Base-by-base conservation (phyloP, 1,284 basidiomycete species). In the Tranzscheliella williamsii region DNA sequence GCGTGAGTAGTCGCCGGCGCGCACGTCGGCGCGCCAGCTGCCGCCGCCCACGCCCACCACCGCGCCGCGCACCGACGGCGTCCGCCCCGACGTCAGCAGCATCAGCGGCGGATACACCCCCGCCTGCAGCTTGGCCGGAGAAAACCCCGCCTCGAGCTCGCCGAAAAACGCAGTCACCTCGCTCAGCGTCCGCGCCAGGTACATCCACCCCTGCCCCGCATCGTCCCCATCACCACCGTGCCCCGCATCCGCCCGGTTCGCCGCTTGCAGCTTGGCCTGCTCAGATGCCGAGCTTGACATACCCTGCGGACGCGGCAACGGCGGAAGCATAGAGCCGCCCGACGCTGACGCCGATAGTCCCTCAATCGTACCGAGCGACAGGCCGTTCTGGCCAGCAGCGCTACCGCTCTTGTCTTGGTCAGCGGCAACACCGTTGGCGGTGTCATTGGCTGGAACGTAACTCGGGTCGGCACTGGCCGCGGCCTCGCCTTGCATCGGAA, bases 61-160 rank as follows among this genome's bases (percentile, higher is more conserved):
- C 5, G 70, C 66, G 0, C 75, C 76, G 6, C 73, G 63, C 0
- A 76, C 75, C 2, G 75, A 73, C 1, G 78, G 68, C 7, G 75
- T 73, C 15, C 69, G 55, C 13, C 57, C 62, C 1, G 67, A 70
- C 3, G 73, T 66, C 11, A 78, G 24, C 18, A 78, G 42, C 22
- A 69, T 54, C 12, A 78, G 36, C 5, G 76, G 75, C n/a, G 78
- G 78, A 44, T 78, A 78, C 3, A 8, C 17, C 4, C 54, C 54
- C 9, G 20, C 13, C 1, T 23, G n/a, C 1, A 44, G 33, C 20
- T 56, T 32, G 16, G 42, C 29, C 0, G 48, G 41, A 34, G 70
- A 58, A 44, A 72, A 78, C 2, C 53, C 49, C 4, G 31, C 23
- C 29, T 53, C 44, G 23, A 79, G 47, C 24, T 75, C 61, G 1